Percentiles rank a stretch among this genome's conserved stretches.
phyloP scores from a whole-genome alignment of 768 basidiomycete genomes.

The Mycena rosella region DNA sequence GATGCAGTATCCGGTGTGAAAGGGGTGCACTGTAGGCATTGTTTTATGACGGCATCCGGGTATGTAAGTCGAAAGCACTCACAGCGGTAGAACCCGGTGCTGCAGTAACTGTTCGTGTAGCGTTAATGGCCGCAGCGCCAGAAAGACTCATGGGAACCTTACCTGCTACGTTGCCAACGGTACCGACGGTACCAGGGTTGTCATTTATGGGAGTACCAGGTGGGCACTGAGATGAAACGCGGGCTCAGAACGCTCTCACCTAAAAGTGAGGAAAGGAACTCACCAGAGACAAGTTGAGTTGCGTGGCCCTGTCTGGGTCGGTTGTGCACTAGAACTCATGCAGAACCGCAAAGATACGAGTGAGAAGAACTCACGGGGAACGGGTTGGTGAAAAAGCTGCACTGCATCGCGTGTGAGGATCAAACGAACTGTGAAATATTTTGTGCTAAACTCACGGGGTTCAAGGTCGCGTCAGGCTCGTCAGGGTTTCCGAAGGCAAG shows the following conservation, averaged over 20 bases:
- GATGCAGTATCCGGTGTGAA: conserved; percentile 14
- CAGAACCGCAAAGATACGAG: conserved; percentile 10
- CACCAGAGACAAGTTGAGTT: conserved; percentile 12
- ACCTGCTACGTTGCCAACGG: conserved; percentile 12
- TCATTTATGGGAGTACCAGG: conserved; percentile 12
- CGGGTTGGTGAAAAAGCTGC: conserved; percentile 12
- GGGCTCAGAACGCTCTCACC: conserved; percentile 9
- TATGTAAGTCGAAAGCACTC: conserved; percentile 11
- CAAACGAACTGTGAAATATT: conserved; percentile 15
- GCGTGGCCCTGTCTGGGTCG: conserved; percentile 13
- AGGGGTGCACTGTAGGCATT: conserved; percentile 14
- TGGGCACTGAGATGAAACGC: conserved; percentile 13
- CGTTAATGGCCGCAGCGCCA: conserved; percentile 13
- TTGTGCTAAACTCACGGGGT: conserved; percentile 4
- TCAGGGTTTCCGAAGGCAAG: conserved; percentile 11
- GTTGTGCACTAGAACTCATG: conserved; percentile 8
- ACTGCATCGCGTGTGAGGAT: conserved; percentile 12
- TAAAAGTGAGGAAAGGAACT: conserved; percentile 13
- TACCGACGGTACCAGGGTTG: conserved; percentile 15
- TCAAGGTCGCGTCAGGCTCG: conserved; percentile 9
- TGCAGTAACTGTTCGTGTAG: conserved; percentile 15
- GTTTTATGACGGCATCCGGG: conserved; percentile 7
- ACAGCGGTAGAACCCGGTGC: conserved; percentile 16
- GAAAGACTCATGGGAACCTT: conserved; percentile 9
- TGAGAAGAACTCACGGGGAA: conserved; percentile 13